Evolutionary conservation across 768 basidiomycete species (phyloP).

Genomic region (Leccinellum rugosiceps): DNA sequence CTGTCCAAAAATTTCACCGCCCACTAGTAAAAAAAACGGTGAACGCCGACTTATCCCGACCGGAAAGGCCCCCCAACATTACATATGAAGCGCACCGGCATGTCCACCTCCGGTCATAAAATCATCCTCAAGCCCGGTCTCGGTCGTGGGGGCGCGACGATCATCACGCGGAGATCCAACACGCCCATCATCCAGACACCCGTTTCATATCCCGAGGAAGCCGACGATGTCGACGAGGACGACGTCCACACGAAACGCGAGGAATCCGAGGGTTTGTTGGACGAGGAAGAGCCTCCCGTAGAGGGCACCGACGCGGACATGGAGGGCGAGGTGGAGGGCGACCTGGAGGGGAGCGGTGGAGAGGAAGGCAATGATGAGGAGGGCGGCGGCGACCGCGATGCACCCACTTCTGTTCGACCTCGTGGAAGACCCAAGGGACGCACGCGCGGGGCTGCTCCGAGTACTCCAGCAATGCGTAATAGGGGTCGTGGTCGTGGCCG

Average conservation of each 20-base stretch:
- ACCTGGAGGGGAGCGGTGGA: conserved; percentile 30
- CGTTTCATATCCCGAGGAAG: conserved; percentile 18
- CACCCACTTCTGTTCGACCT: conserved; percentile 30
- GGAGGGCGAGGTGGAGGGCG: conserved; percentile 29
- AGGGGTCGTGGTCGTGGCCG: conserved; percentile 38
- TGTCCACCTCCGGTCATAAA: conserved; percentile 29
- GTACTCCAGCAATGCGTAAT: conserved; percentile 31
- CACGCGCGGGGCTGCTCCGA: conserved; percentile 29
- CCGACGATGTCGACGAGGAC: conserved; percentile 23
- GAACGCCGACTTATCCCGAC: background rate
- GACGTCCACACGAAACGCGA: conserved; percentile 28
- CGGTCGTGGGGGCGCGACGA: conserved; percentile 25
- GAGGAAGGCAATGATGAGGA: conserved; percentile 31
- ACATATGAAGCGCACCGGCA: conserved; percentile 23
- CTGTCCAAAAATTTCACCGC: background rate
- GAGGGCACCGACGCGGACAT: conserved; percentile 28
- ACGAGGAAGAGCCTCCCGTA: conserved; percentile 30
- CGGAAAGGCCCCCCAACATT: background rate
- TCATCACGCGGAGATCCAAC: conserved; percentile 23
- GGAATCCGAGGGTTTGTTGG: conserved; percentile 28
- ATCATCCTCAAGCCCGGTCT: conserved; percentile 42
- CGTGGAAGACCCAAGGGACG: conserved; percentile 40
- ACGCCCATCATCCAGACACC: conserved; percentile 20
- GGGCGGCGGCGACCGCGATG: conserved; percentile 35
- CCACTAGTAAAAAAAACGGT: background rate